Base-by-base conservation (phyloP, 108 stramenopile genomes). In the Pseudonitzschia pungens region DNA sequence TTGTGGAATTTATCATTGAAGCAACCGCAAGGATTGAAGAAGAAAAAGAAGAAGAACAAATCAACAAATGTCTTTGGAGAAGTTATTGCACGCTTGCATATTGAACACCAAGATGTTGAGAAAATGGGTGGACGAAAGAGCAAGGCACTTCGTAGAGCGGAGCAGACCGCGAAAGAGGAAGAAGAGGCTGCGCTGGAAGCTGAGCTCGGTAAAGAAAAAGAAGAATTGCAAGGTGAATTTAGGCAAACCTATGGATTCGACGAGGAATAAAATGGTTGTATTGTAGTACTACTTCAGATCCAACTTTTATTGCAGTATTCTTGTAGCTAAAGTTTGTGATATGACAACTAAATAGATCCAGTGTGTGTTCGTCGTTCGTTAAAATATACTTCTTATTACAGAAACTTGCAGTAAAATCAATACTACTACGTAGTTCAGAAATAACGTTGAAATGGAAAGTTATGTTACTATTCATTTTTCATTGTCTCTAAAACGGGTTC, bases 31-130 rank as follows among this genome's bases (percentile, higher is more conserved):
- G 76, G 83, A 57, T 52, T 79, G 62, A 86, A 83, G 75, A 81
- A 86, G 83, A 85, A 86, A 80, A 91, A 90, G 77, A 82, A 72
- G 73, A 99, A 99, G 93, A 94, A 92, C 62, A 94, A 97, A 72
- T 88, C 96, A 11, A 93, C 92, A 31, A 97, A 97, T 71, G 69
- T 93, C 31, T 91, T 99, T 71, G 98, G 98, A 50, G 99, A 99
- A 73, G 97, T 89, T 50, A 75, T 98, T 71, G 99, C 97, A 41
- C 87, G 97, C 33, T 76, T 99, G 60, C 98, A 99, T 81, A 70
- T 99, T 62, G 92, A 97, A 59, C 92, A 84, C 70, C 99, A 99
- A 84, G 86, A 99, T 79, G 84, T 98, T 44, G 92, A 89, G 50
- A 85, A 82, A 41, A 89, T 92, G 73, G 69, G 81, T 11, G 92